A percentile compares a stretch with the other conserved stretches of the same genome.
phyloP scores from a whole-genome alignment of 495 filamentous ascomycete species.

The Xylaria longipes region DNA sequence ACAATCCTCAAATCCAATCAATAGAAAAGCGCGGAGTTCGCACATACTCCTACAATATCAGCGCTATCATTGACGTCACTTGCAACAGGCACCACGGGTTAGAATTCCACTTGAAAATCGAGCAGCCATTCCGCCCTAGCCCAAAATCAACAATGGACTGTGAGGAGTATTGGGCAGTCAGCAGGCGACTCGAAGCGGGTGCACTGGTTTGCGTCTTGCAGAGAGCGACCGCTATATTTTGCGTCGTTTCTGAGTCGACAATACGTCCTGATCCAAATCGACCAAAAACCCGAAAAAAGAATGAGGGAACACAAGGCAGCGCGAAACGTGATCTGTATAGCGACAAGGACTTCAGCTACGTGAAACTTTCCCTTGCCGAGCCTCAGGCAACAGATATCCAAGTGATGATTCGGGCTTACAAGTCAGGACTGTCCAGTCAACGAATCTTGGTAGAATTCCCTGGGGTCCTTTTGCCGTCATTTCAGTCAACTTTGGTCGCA shows the following conservation, averaged over 20 bases:
- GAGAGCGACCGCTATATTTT: conserved; percentile 5
- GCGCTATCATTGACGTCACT: conserved; percentile 39
- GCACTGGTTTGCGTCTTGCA: conserved; percentile 12
- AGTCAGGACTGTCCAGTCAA: conserved; percentile 20
- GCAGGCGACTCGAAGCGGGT: conserved; percentile 2
- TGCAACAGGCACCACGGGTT: neutral
- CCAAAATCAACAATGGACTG: neutral
- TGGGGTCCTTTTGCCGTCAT: conserved; percentile 67
- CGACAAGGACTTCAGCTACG: conserved; percentile 13
- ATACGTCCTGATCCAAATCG: conserved; percentile 10
- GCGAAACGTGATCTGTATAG: neutral
- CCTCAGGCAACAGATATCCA: conserved; percentile 12
- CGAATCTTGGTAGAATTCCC: conserved; percentile 70
- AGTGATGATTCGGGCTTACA: conserved; percentile 28
- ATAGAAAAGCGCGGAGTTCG: conserved; percentile 28
- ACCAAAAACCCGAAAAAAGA: neutral
- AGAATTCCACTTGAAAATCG: conserved; percentile 14
- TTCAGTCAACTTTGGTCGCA: conserved; percentile 65
- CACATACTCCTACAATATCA: conserved; percentile 45
- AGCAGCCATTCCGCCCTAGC: conserved; percentile 8
- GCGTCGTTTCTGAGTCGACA: conserved; percentile 13
- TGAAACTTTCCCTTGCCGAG: conserved; percentile 22
- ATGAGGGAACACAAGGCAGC: neutral
- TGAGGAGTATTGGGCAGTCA: conserved; percentile 4
- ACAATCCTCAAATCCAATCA: conserved; percentile 4